Conservation (phyloP, 192 early-diverging fungal species). For the Ambispora gerdemannii region DNA sequence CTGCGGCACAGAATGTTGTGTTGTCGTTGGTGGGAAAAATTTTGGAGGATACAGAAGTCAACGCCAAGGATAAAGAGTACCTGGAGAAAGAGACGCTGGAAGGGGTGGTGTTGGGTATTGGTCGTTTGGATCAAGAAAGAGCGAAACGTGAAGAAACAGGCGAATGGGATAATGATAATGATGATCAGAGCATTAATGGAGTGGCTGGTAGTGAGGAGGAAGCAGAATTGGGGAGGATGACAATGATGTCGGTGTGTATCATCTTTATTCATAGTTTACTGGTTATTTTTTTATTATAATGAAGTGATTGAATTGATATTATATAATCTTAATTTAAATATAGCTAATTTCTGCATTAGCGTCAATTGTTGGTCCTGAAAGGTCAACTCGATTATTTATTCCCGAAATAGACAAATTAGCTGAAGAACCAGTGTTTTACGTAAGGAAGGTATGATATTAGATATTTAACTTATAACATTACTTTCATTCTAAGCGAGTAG, state of each 20-base stretch:
- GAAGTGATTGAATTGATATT: too few species aligned
- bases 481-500: background rate
- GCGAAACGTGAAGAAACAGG: slow-evolving; percentile 25
- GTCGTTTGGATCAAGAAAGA: slow-evolving; percentile 32
- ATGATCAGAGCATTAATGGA: slow-evolving; percentile 13
- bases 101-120: slow-evolving; percentile 50
- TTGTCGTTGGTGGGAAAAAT: slow-evolving; percentile 44
- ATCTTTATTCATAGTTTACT: background rate
- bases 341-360: slow-evolving; percentile 54
- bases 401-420: slow-evolving; percentile 50
- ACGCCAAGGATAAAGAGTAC: slow-evolving; percentile 33
- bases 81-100: slow-evolving; percentile 50
- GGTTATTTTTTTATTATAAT: too few species aligned
- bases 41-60: slow-evolving; percentile 28
- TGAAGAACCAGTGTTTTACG: slow-evolving; percentile 51
- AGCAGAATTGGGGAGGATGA: slow-evolving; percentile 43
- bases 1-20: slow-evolving; percentile 46
- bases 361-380: slow-evolving; percentile 45
- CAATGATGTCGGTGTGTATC: slow-evolving; percentile 41
- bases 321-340: too few species aligned
- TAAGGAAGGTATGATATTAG: slow-evolving; percentile 46
- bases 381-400: slow-evolving; percentile 42
- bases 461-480: background rate
- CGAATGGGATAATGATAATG: slow-evolving; percentile 21
- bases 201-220: slow-evolving; percentile 37